Evolutionary conservation across 352 stramenopile species (phyloP), one percentile per base, ranked within the genome.

Genomic region (Aphanomyces invadans): DNA sequence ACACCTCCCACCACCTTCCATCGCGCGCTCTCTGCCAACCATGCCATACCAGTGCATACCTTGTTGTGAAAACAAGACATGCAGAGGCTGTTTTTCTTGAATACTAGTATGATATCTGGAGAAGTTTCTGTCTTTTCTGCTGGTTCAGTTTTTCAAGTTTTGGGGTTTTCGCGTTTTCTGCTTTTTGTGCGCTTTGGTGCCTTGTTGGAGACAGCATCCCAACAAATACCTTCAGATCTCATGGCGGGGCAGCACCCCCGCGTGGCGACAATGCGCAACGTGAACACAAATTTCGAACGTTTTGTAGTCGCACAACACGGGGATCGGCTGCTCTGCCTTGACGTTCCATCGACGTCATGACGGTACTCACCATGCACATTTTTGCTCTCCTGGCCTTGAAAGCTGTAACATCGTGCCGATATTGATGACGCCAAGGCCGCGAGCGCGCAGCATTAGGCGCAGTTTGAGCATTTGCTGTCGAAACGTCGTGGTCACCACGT

Each of bases 211-310:
- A 45, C 69, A 74, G 32, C 69, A 64, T 3, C 62, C 28, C 19
- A 74, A n/a, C 19, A 72, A 36, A 3, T 70, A 45, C 0, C 48
- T 23, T 66, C 70, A 74, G 38, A 74, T 54, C 39, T 74, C 33
- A 46, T 92, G 79, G 15, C 66, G 56, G 54, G 72, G 65, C 15
- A 90, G 64, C n/a, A 88, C 76, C 25, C 70, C 65, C 3, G 83
- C 81, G 62, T 82, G 83, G 15, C 79, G 23, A 91, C 74, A 42
- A 93, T 77, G 17, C 86, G 62, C 17, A 93, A 68, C 23, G 78
- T 85, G 71, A 11, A 82, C 81, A n/a, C 82, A 66, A 10, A 82
- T 92, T 19, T 93, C 92, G 69, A 93, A 90, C 5, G 76, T 42
- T 65, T 88, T 86, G 52, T 73, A 62, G 48, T 83, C 54, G 25